phyloP scores from a whole-genome alignment of 345 rosid genomes.

The Eucalyptus albens region DNA sequence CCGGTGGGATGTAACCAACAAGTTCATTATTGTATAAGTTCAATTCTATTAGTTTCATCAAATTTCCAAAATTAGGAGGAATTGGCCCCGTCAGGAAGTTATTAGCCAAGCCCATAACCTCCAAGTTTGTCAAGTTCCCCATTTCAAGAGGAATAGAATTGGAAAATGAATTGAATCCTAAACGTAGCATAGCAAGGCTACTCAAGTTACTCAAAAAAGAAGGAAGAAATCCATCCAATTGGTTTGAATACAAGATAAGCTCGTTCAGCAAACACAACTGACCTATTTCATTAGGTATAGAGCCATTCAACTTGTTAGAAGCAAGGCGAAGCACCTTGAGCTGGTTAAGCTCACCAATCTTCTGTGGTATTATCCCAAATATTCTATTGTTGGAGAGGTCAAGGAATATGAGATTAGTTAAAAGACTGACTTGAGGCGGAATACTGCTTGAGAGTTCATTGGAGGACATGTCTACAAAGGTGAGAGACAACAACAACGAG shows the following conservation, averaged over 20 bases:
- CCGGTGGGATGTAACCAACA: constrained; percentile 1
- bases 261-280: background rate
- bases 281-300: constrained; percentile 12
- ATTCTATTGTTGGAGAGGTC: constrained; percentile 1
- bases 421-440: background rate
- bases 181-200: background rate
- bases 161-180: constrained; percentile 1
- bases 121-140: constrained; percentile 6
- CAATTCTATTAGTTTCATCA: background rate
- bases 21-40: background rate
- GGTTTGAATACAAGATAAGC: constrained; percentile 1
- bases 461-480: background rate
- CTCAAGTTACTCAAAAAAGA: constrained; percentile 2
- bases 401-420: constrained; percentile 1
- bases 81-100: constrained; percentile 6
- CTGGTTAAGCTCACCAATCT: background rate
- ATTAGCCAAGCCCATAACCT: background rate
- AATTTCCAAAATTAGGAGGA: constrained; percentile 1
- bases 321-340: constrained; percentile 1
- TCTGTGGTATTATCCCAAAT: constrained; percentile 1
- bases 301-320: background rate
- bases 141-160: constrained; percentile 10
- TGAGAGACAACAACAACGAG: constrained; percentile 7
- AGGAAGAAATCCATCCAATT: constrained; percentile 13
- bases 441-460: constrained; percentile 1